Evolutionary conservation across 2,329 filamentous ascomycete species (phyloP).

Genomic region (Pezicula radicicola): DNA sequence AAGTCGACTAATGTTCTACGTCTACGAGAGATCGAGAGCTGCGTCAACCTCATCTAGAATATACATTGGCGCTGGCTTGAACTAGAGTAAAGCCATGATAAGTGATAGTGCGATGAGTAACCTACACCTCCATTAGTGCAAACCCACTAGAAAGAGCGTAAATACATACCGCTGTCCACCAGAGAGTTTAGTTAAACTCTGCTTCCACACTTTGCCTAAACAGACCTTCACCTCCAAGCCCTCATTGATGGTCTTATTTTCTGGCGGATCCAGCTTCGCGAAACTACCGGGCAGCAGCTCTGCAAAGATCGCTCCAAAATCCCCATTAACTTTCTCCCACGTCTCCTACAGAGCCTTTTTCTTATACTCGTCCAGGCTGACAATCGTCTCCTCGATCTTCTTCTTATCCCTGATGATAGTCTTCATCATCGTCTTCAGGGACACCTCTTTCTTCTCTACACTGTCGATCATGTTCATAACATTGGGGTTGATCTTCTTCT

Average conservation of each 20-base stretch:
- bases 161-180: slow-evolving; percentile 92
- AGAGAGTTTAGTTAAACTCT: slow-evolving; percentile 89
- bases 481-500: slow-evolving; percentile 99
- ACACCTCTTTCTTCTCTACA: slow-evolving; percentile 96
- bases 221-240: slow-evolving; percentile 95
- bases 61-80: slow-evolving; percentile 99
- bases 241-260: slow-evolving; percentile 92
- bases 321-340: slow-evolving; percentile 92
- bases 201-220: slow-evolving; percentile 97
- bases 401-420: slow-evolving; percentile 95
- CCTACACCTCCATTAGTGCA: too few species aligned
- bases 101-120: slow-evolving; percentile 94
- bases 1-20: slow-evolving; percentile 96
- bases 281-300: slow-evolving; percentile 91
- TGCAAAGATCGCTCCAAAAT: slow-evolving; percentile 98
- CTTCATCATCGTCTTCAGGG: slow-evolving; percentile 96
- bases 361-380: slow-evolving; percentile 95
- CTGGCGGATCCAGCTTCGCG: slow-evolving; percentile 91
- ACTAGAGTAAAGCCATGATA: slow-evolving; percentile 96
- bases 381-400: slow-evolving; percentile 98
- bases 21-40: slow-evolving; percentile 91
- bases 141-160: too few species aligned
- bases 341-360: slow-evolving; percentile 95
- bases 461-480: slow-evolving; percentile 99
- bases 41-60: slow-evolving; percentile 98